Conservation (phyloP, 352 stramenopile genomes). For the Phytopythium helicoides region DNA sequence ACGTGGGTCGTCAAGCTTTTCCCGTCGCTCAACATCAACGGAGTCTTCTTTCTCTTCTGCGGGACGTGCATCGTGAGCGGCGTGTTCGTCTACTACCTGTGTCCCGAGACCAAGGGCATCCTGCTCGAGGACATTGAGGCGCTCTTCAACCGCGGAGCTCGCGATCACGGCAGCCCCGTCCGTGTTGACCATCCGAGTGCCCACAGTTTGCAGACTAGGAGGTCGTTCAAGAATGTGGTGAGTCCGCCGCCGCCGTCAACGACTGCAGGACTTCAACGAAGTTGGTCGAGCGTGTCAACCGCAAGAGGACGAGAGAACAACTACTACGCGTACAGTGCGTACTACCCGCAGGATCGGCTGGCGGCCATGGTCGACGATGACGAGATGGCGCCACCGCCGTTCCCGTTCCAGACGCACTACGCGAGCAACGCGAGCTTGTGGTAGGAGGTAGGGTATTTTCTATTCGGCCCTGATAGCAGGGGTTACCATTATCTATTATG, state of each 20-base stretch:
- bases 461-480: neutral
- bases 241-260: constrained; percentile 18
- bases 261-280: constrained; percentile 16
- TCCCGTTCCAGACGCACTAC: constrained; percentile 6
- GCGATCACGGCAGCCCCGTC: constrained; percentile 15
- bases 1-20: constrained; percentile 52
- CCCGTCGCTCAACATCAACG: constrained; percentile 40
- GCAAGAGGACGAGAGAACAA: constrained; percentile 5
- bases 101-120: constrained; percentile 47
- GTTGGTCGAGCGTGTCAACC: constrained; percentile 8
- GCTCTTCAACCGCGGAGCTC: constrained; percentile 36
- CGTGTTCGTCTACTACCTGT: constrained; percentile 46
- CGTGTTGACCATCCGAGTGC: constrained; percentile 23
- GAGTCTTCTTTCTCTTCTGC: constrained; percentile 52
- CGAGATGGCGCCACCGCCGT: constrained; percentile 5
- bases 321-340: constrained; percentile 2
- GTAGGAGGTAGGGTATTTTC: constrained; percentile 6
- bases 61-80: constrained; percentile 35
- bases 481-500: constrained; percentile 2
- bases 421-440: constrained; percentile 1
- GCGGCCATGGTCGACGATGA: neutral
- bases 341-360: constrained; percentile 7
- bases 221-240: constrained; percentile 2
- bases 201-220: constrained; percentile 12
- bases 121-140: constrained; percentile 58